Percentiles rank a stretch among this genome's conserved stretches.
Evolutionary conservation across 2,329 filamentous ascomycete genomes (phyloP).

Genomic region (Colletotrichum somersetense): DNA sequence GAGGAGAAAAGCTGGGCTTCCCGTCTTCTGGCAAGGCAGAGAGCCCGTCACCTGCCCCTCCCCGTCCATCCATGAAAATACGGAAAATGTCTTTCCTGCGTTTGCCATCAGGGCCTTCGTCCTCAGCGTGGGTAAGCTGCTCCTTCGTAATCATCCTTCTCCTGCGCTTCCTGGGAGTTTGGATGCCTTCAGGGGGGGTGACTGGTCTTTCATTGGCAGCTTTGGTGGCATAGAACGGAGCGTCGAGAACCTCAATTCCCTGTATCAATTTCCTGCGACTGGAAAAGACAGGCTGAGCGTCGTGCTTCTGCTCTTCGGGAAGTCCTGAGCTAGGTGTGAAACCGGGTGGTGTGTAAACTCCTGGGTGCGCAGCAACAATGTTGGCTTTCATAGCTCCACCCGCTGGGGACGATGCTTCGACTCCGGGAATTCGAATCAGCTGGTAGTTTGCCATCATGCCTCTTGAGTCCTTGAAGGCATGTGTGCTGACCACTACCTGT

Average conservation of each 20-base stretch:
- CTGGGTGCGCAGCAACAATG: slow-evolving; percentile 59
- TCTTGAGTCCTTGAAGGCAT: slow-evolving; percentile 57
- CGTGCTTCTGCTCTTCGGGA: slow-evolving; percentile 43
- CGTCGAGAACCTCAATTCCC: slow-evolving; percentile 63
- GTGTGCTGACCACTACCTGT: slow-evolving; percentile 55
- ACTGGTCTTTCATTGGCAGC: slow-evolving; percentile 35
- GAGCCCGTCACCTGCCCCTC: neutral
- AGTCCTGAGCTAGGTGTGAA: slow-evolving; percentile 48
- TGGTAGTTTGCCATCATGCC: slow-evolving; percentile 60
- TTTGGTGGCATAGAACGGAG: slow-evolving; percentile 60
- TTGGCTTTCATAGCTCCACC: slow-evolving; percentile 59
- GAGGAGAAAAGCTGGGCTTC: neutral
- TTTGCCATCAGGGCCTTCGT: slow-evolving; percentile 26
- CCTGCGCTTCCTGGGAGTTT: slow-evolving; percentile 33
- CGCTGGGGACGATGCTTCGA: slow-evolving; percentile 58
- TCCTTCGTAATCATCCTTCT: slow-evolving; percentile 35
- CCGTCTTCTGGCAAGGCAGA: neutral
- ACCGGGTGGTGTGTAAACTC: slow-evolving; percentile 56
- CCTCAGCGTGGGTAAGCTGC: slow-evolving; percentile 32
- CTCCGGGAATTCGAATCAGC: slow-evolving; percentile 57
- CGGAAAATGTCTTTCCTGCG: slow-evolving; percentile 38
- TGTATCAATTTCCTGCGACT: slow-evolving; percentile 49
- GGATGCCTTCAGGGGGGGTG: slow-evolving; percentile 19
- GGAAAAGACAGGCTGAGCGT: slow-evolving; percentile 42
- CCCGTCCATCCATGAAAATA: slow-evolving; percentile 29